Evolutionary conservation across 768 basidiomycete species (phyloP), one percentile per base, ranked within the genome.

Genomic region (Sporobolomyces roseus): DNA sequence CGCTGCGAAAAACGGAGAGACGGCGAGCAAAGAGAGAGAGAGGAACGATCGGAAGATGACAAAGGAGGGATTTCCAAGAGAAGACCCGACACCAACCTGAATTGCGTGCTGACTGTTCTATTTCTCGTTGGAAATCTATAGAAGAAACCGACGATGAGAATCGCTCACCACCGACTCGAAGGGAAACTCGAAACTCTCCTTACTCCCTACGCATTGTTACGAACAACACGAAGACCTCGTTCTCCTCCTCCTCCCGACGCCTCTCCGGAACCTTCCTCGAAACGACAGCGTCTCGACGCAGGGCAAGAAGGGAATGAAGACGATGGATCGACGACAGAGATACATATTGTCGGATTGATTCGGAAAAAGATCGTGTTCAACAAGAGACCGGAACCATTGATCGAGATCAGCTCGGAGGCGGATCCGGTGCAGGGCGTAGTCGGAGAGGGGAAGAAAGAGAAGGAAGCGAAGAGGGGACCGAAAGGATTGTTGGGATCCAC

Each of bases 91-190:
- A n/a, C n/a, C n/a, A n/a, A n/a, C n/a, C n/a, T n/a, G n/a, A n/a
- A n/a, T n/a, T n/a, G n/a, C n/a, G n/a, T n/a, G 21, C 45, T 46
- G 45, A 46, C 45, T 46, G 38, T 17, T 41, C 17, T 41, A 9
- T 41, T 21, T 7, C 45, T 46, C 45, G 7, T 10, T 46, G 21
- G 12, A 16, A 19, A 3, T 35, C 6, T 27, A 27, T 66, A 76
- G 75, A 62, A 55, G 45, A 68, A 73, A 27, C 75, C 75, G 16
- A 61, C 66, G 9, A 63, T 76, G 10, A 61, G 68, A 19, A 76
- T 76, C 54, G 71, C 68, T 7, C 75, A 76, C 43, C 75, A 76
- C 45, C 70, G 70, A 1, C 65, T 76, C 23, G 64, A 70, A 41
- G 75, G 75, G 45, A 73, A 73, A 33, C 41, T 75, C n/a, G 75